Conservation (phyloP, 441 rosid genomes). For the Pelargonium myrrhifolium region DNA sequence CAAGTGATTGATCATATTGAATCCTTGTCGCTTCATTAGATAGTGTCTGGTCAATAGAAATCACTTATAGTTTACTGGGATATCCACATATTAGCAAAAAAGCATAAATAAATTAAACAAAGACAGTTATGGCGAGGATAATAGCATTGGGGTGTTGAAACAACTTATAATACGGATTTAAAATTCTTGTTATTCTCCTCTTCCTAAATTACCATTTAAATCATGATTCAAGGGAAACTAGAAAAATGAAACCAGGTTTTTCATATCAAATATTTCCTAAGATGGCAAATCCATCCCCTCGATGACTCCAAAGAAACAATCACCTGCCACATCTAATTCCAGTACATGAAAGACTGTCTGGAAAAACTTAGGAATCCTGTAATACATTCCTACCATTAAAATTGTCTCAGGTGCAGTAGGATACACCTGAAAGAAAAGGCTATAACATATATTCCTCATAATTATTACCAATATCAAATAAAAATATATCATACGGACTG, state of each 20-base stretch:
- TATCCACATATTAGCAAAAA: background rate
- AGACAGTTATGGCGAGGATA: background rate
- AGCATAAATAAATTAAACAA: background rate
- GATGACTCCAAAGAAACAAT: background rate
- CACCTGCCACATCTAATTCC: background rate
- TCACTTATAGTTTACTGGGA: background rate
- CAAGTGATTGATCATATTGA: too few relatives aligned
- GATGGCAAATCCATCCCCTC: background rate
- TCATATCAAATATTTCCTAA: background rate
- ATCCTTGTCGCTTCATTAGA: too few relatives aligned
- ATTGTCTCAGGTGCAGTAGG: background rate
- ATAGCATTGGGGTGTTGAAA: background rate
- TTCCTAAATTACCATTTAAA: background rate
- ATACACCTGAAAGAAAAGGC: background rate
- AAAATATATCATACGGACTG: slow-evolving; percentile 13
- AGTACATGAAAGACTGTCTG: background rate
- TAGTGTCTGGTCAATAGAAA: background rate
- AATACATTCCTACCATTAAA: background rate
- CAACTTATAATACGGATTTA: background rate
- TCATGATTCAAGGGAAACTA: background rate
- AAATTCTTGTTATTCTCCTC: background rate
- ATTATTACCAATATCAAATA: background rate
- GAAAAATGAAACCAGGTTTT: background rate
- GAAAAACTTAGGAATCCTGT: background rate
- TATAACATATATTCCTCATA: background rate